Base-by-base conservation (phyloP, 495 filamentous ascomycete genomes). In the Collariella sp. region DNA sequence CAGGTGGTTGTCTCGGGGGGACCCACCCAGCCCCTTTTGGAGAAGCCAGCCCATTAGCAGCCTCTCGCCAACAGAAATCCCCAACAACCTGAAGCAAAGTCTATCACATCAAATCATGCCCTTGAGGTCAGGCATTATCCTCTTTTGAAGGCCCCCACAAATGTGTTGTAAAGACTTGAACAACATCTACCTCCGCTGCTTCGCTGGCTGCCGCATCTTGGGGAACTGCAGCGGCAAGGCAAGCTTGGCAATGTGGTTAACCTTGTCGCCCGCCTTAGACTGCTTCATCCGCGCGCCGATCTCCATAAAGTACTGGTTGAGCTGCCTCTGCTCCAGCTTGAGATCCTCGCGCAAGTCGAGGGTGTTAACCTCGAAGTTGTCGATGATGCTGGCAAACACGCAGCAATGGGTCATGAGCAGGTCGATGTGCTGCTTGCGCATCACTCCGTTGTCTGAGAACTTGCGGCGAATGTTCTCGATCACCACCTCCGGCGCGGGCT, bases 141-240 rank as follows among this genome's bases (percentile, higher is more conserved):
- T n/a, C n/a, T n/a, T n/a, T n/a, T n/a, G n/a, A n/a, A n/a, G n/a
- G n/a, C n/a, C n/a, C n/a, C n/a, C n/a, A n/a, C n/a, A n/a, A n/a
- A n/a, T n/a, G n/a, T n/a, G n/a, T n/a, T n/a, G 26, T 9, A 31
- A 31, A 31, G 26, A n/a, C 26, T 31, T 9, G 9, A 31, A 31
- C 9, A 16, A 1, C 48, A 9, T 19, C 62, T 50, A 58, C 36
- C 44, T 65, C 16, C 54, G 39, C n/a, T n/a, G n/a, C 23, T 36
- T 41, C n/a, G 52, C 41, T 2, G 44, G 50, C 38, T 59, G 59
- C n/a, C 65, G 63, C 38, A 69, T 60, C 71, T 81, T 86, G 0
- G 93, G 93, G 63, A 97, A 96, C 52, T 84, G 79, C 52, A 96
- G 70, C 1, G 94, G 94, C 48, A 96, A 61, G 56, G 75, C 83